A percentile compares a stretch with the other conserved stretches of the same genome.
Evolutionary conservation across 164 flowering plant species (phyloP).

Genomic region (Macadamia integrifolia): DNA sequence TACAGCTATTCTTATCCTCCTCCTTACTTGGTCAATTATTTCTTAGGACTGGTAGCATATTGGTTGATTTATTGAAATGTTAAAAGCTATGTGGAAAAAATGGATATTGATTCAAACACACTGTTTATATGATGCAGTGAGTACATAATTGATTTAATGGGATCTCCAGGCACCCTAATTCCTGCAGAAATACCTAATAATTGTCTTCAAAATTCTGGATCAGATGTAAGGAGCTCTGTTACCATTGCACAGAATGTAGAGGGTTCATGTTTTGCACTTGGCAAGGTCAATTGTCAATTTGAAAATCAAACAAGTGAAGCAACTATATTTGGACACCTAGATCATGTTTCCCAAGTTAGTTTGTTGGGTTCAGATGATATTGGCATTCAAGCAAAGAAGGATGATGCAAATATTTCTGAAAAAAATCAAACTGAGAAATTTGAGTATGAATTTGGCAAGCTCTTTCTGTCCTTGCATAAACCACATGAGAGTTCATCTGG

Average conservation of each 20-base stretch:
- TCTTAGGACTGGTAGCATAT: no score
- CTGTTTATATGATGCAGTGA: slow-evolving; percentile 60
- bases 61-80: background rate
- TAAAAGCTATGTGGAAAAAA: background rate
- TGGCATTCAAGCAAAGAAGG: slow-evolving; percentile 11
- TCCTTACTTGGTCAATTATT: no score
- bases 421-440: slow-evolving; percentile 35
- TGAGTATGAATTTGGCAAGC: slow-evolving; percentile 53
- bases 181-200: slow-evolving; percentile 81
- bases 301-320: slow-evolving; percentile 12
- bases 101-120: slow-evolving; percentile 7
- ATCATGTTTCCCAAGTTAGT: slow-evolving; percentile 14
- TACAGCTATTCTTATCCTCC: no score
- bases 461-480: slow-evolving; percentile 35
- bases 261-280: slow-evolving; percentile 27
- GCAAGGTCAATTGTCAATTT: slow-evolving; percentile 12
- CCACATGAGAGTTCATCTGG: slow-evolving; percentile 30
- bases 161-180: slow-evolving; percentile 92
- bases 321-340: slow-evolving; percentile 7
- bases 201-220: slow-evolving; percentile 39
- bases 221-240: slow-evolving; percentile 31
- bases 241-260: slow-evolving; percentile 22
- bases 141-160: slow-evolving; percentile 94
- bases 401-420: slow-evolving; percentile 17
- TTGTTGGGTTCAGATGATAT: slow-evolving; percentile 16